phyloP scores from a whole-genome alignment of 805 yeast species.

The Starmera caribaea region DNA sequence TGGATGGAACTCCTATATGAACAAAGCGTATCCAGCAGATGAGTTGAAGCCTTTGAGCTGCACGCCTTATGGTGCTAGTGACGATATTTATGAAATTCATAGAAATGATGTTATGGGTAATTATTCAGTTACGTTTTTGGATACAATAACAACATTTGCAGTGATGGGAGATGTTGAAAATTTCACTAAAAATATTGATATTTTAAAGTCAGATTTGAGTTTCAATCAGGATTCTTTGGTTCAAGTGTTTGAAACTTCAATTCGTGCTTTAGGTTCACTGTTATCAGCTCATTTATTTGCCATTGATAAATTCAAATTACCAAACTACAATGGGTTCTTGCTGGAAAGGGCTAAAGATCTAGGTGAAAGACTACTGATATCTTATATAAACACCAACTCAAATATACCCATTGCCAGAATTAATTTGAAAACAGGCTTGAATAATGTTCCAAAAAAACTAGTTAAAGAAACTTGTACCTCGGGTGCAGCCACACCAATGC shows the following conservation, averaged over 20 bases:
- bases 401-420: slow-evolving; percentile 77
- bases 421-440: slow-evolving; percentile 48
- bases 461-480: slow-evolving; percentile 73
- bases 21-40: slow-evolving; percentile 70
- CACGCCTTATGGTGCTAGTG: slow-evolving; percentile 55
- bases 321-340: slow-evolving; percentile 62
- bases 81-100: slow-evolving; percentile 40
- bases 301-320: slow-evolving; percentile 21
- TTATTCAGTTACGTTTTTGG: slow-evolving; percentile 68
- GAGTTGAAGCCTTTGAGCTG: slow-evolving; percentile 74
- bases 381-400: slow-evolving; percentile 48
- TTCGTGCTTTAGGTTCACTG: slow-evolving; percentile 75
- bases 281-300: slow-evolving; percentile 72
- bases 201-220: slow-evolving; percentile 28
- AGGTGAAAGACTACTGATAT: slow-evolving; percentile 61
- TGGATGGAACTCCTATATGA: slow-evolving; percentile 65
- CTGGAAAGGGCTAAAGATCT: slow-evolving; percentile 63
- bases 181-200: slow-evolving; percentile 36
- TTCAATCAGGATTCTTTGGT: slow-evolving; percentile 63
- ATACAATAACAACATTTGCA: slow-evolving; percentile 70
- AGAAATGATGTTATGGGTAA: slow-evolving; percentile 84
- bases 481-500: slow-evolving; percentile 75
- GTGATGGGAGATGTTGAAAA: slow-evolving; percentile 54
- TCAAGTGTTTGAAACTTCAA: slow-evolving; percentile 83
- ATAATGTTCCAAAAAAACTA: slow-evolving; percentile 30